phyloP scores from a whole-genome alignment of 345 rosid species.

The Gossypium mustelinum region DNA sequence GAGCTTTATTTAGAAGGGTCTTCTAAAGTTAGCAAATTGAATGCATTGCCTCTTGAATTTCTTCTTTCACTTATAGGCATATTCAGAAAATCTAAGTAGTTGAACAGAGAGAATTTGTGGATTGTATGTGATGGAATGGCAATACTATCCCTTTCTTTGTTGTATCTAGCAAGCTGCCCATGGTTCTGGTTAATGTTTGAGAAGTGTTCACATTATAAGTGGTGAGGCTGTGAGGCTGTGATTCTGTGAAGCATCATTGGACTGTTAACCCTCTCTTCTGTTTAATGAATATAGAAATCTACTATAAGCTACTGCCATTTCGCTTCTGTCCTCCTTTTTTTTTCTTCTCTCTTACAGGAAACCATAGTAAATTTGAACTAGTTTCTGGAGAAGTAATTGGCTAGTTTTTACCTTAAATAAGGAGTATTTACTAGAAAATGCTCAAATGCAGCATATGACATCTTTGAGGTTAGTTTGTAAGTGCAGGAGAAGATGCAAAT shows the following conservation, averaged over 20 bases:
- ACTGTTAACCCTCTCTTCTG: neutral
- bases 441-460: neutral
- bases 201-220: neutral
- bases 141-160: neutral
- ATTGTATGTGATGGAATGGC: neutral
- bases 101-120: neutral
- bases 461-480: neutral
- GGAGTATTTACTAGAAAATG: neutral
- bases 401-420: neutral
- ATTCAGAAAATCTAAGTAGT: neutral
- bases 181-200: neutral
- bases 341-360: neutral
- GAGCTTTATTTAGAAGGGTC: too few relatives aligned
- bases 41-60: too few relatives aligned
- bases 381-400: neutral
- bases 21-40: too few relatives aligned
- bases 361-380: neutral
- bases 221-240: neutral
- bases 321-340: neutral
- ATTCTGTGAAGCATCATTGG: neutral
- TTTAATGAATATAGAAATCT: neutral
- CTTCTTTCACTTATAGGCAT: neutral
- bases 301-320: neutral
- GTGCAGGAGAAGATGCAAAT: neutral
- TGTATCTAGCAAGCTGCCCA: too few relatives aligned